A percentile compares a stretch with the other conserved stretches of the same genome.
Conservation (phyloP, 2,329 filamentous ascomycete genomes). For the Colletotrichum orchidophilum region DNA sequence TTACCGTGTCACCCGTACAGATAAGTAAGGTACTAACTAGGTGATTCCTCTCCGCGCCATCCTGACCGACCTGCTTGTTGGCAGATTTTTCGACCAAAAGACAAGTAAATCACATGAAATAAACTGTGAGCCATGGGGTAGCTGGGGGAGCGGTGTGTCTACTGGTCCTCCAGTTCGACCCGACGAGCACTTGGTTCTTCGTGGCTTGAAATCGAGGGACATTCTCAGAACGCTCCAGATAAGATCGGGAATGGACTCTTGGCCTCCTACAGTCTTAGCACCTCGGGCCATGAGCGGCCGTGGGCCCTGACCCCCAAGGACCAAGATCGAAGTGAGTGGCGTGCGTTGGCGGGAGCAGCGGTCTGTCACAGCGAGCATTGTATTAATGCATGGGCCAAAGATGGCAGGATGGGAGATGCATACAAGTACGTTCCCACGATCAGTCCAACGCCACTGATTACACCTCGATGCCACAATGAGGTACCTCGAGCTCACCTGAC, state of each 20-base stretch:
- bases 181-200: not conserved
- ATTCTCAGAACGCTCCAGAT: constrained; percentile 4
- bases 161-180: not conserved
- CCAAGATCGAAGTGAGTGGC: constrained; percentile 11
- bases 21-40: too few species aligned
- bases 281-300: constrained; percentile 11
- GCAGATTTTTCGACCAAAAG: not conserved
- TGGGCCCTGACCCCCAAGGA: not conserved
- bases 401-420: not conserved
- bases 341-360: constrained; percentile 23
- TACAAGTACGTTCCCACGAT: not conserved
- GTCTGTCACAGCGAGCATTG: constrained; percentile 28
- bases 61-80: not conserved
- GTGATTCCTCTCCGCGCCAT: not conserved
- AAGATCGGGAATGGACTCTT: not conserved
- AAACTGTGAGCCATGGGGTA: not conserved
- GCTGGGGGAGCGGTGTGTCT: not conserved
- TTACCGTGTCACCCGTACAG: too few species aligned
- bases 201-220: constrained; percentile 6
- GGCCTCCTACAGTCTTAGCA: constrained; percentile 12
- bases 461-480: not conserved
- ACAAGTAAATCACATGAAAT: not conserved
- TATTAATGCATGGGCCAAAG: constrained; percentile 4
- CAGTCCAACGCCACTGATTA: not conserved
- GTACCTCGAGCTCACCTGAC: not conserved